Conservation (phyloP, 805 yeast species). For the Starmerella apis region DNA sequence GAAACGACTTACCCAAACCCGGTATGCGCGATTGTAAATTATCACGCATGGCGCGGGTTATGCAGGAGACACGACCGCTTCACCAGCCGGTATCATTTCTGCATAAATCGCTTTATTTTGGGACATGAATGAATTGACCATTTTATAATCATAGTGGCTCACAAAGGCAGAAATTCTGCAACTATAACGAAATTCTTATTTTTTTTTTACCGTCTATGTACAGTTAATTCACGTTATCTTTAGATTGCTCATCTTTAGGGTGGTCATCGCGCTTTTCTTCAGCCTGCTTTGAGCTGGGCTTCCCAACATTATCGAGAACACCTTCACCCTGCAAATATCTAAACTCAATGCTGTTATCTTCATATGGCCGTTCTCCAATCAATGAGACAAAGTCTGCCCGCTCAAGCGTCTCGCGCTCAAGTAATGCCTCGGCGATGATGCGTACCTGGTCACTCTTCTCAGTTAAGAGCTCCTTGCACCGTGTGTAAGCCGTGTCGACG, state of each 20-base stretch:
- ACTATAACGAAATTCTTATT: too few species aligned
- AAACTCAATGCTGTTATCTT: slow-evolving; percentile 27
- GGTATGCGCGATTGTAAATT: not conserved
- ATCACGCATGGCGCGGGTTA: not conserved
- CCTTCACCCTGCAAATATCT: slow-evolving; percentile 27
- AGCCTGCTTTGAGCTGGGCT: not conserved
- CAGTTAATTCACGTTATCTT: not conserved
- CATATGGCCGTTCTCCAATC: slow-evolving; percentile 85
- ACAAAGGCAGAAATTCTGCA: too few species aligned
- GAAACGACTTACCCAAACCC: not conserved
- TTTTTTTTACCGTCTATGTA: not conserved
- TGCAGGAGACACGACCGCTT: not conserved
- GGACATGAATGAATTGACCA: too few species aligned
- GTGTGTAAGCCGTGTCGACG: slow-evolving; percentile 60
- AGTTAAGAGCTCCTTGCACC: slow-evolving; percentile 56
- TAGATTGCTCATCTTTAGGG: not conserved
- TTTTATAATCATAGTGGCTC: too few species aligned
- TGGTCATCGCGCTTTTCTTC: slow-evolving; percentile 4
- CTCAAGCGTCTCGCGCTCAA: slow-evolving; percentile 79
- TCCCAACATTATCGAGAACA: slow-evolving; percentile 18
- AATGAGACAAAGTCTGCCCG: slow-evolving; percentile 87
- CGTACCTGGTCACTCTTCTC: slow-evolving; percentile 70
- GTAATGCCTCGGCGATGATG: slow-evolving; percentile 74
- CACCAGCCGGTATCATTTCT: too few species aligned
- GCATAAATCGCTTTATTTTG: not conserved